Percentiles rank a stretch among this genome's conserved stretches.
These are phyloP conservation scores for Russula foetens DNA, from an alignment of 768 basidiomycete species.

Conservation along the genomic window DNA sequence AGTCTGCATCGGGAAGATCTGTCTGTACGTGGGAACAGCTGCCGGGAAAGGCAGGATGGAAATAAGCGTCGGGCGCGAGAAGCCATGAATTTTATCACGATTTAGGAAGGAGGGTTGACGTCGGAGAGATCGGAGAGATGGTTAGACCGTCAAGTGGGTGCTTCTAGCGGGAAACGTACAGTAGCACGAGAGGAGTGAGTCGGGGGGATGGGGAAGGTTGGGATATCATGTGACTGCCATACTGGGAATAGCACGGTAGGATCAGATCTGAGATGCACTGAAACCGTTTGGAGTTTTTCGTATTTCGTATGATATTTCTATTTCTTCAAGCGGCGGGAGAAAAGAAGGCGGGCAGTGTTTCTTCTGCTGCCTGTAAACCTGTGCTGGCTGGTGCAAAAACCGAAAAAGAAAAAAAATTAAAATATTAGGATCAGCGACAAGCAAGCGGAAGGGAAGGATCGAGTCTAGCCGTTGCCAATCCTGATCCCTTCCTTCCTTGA, in stretches of 20 bases:
- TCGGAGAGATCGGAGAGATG: conserved; percentile 15
- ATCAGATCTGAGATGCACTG: conserved; percentile 5
- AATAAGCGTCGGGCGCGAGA: conserved; percentile 15
- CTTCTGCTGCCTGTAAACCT: no score
- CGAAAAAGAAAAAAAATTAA: not conserved
- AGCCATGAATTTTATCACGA: not conserved
- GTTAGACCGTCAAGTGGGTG: not conserved
- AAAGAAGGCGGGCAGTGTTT: no score
- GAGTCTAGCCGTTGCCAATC: conserved; percentile 8
- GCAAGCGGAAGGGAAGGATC: not conserved
- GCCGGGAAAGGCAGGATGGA: not conserved
- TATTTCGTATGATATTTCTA: no score
- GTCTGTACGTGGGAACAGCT: conserved; percentile 5
- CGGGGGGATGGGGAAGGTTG: not conserved
- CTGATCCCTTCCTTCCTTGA: not conserved
- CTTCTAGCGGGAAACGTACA: not conserved
- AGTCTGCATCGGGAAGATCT: conserved; percentile 12
- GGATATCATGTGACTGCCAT: conserved; percentile 2
- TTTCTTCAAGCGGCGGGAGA: no score
- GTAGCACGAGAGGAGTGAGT: no score
- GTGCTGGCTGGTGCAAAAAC: no score
- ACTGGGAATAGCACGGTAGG: not conserved
- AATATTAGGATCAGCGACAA: conserved; percentile 10
- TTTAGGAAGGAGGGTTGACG: conserved; percentile 3
- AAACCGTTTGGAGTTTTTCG: not conserved